These are phyloP conservation scores for Candida gorgasii DNA, from an alignment of 805 yeast species.

Conservation along the genomic window DNA sequence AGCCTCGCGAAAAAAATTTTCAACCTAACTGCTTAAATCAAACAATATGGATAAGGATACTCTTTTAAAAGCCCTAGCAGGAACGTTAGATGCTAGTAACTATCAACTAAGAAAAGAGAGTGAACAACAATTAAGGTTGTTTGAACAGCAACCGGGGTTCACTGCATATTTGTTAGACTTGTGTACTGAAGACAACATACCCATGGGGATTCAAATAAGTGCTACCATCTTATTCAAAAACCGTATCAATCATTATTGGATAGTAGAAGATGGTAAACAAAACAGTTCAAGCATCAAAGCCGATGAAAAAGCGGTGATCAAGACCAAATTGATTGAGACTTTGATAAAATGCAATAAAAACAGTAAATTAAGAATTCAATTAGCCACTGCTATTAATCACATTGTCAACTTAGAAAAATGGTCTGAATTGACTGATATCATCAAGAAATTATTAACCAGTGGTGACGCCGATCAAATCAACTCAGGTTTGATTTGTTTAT, in stretches of 20 bases:
- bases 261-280: slow-evolving; percentile 26
- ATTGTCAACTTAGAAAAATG: slow-evolving; percentile 52
- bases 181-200: slow-evolving; percentile 43
- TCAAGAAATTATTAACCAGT: slow-evolving; percentile 39
- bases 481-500: slow-evolving; percentile 41
- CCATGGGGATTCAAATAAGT: slow-evolving; percentile 39
- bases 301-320: slow-evolving; percentile 44
- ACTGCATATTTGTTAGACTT: slow-evolving; percentile 54
- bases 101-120: slow-evolving; percentile 51
- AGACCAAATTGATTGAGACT: slow-evolving; percentile 38
- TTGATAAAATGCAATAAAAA: slow-evolving; percentile 42
- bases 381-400: slow-evolving; percentile 56
- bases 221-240: slow-evolving; percentile 48
- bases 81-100: slow-evolving; percentile 52
- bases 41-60: slow-evolving; percentile 55
- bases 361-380: slow-evolving; percentile 50
- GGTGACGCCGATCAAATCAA: slow-evolving; percentile 39
- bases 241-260: slow-evolving; percentile 41
- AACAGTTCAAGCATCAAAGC: slow-evolving; percentile 24
- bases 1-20: neutral
- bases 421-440: slow-evolving; percentile 37
- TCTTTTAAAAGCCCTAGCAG: slow-evolving; percentile 50
- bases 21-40: too few species aligned
- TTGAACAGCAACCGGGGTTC: slow-evolving; percentile 59
- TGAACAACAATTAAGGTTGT: slow-evolving; percentile 50